Base-by-base conservation (phyloP, 768 basidiomycete species). In the Kwoniella sp. region DNA sequence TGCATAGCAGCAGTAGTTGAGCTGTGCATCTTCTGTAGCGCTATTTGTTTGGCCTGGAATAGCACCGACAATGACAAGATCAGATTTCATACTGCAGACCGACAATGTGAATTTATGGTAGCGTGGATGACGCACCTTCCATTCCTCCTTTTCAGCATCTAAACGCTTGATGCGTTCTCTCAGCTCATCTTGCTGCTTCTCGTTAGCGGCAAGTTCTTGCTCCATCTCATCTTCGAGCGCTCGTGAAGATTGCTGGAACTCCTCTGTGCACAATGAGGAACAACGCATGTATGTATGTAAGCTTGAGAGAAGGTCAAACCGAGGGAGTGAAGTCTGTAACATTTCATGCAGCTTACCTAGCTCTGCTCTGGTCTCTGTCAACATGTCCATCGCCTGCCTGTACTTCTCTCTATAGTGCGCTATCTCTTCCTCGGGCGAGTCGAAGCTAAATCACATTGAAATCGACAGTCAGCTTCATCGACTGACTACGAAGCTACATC, bases 1-100 rank as follows among this genome's bases (percentile, higher is more conserved):
- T 98, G 95, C 67, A 99, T 85, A 57, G 92, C 92, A 1, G 89
- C 87, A 4, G 89, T 89, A 0, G 91, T 91, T 19, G 90, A 90
- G 75, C 96, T 95, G 78, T 97, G 90, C 33, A 79, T 67, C 55
- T 79, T 78, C 27, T 82, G 77, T 10, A 79, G 60, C 9, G 71
- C 55, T 36, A 80, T 69, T 65, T 79, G 77, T 62, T 82, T 82
- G n/a, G 52, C 44, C 81, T 82, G 63, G n/a, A n/a, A n/a, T n/a
- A n/a, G n/a, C n/a, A n/a, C n/a, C n/a, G n/a, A n/a, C n/a, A n/a
- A n/a, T n/a, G n/a, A n/a, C n/a, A n/a, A n/a, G n/a, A n/a, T n/a
- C n/a, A n/a, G n/a, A n/a, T n/a, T n/a, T n/a, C n/a, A n/a, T n/a
- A 19, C 4, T 6, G 40, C 17, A 10, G 40, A 9, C 17, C 40